Base-by-base conservation (phyloP, 805 yeast species). In the Candida manassasensis region DNA sequence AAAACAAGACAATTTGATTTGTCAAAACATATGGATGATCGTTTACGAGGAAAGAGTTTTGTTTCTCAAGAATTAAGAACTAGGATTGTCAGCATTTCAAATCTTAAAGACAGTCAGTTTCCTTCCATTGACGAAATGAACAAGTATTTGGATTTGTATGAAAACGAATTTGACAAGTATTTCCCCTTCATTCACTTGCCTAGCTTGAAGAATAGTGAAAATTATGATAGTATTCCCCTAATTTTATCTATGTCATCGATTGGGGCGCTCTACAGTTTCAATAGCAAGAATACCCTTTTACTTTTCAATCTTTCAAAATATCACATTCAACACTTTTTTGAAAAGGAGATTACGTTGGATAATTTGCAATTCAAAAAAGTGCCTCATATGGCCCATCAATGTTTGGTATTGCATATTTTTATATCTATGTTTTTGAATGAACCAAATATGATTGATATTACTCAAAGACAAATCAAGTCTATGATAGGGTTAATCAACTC, bases 261-360 rank as follows among this genome's bases (percentile, higher is more conserved):
- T 39, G 97, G 97, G 28, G 95, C 96, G 0, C 67, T 89, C 15
- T 86, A 84, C 50, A 77, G 86, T 0, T 86, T 83, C 59, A 88
- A 84, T 49, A 83, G 87, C 21, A 62, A 80, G 24, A 84, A 84
- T 51, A 84, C 96, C 0, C 69, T 81, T 47, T 64, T 83, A 7
- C 58, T 84, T 39, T 82, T 81, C 55, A 81, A 81, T 50, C 71
- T 84, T 39, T 71, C 85, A 12, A 74, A 84, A 50, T 74, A 65
- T 37, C 75, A 81, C 43, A 75, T 83, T 37, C 86, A 82, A 50
- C 74, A 73, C 41, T 77, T 71, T 44, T 71, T 84, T 65, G 87
- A 80, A 45, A 59, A 59, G 29, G 70, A 67, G 52, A 64, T 56
- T 49, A 69, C 66, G 37, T 56, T 49, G 49, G 67, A 61, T 44